Evolutionary conservation across 192 early-diverging fungal genomes (phyloP).

Genomic region (Chytriomyces sp.): DNA sequence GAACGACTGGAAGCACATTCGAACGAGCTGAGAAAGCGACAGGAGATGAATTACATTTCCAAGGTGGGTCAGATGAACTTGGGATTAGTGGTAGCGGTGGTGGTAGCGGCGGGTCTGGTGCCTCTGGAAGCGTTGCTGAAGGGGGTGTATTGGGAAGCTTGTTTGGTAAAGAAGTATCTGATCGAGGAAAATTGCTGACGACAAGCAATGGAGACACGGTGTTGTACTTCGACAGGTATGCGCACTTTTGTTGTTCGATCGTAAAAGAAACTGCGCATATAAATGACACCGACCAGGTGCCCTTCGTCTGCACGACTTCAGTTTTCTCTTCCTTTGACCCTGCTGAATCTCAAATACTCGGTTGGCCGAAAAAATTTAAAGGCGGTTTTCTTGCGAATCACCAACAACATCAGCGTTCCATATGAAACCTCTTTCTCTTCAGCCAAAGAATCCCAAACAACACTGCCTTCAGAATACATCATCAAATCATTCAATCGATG

Average conservation of each 20-base stretch:
- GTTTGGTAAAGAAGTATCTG: conserved; percentile 14
- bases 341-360: conserved; percentile 21
- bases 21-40: not conserved
- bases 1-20: not conserved
- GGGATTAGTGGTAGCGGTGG: not conserved
- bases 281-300: not conserved
- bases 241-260: not conserved
- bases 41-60: conserved; percentile 4
- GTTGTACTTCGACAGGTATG: conserved; percentile 20
- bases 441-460: not conserved
- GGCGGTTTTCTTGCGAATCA: not conserved
- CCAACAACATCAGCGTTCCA: conserved; percentile 16
- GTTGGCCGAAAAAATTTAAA: conserved; percentile 18
- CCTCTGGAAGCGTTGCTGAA: not conserved
- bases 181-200: conserved; percentile 9
- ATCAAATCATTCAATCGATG: not conserved
- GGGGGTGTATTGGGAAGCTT: conserved; percentile 19
- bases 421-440: not conserved
- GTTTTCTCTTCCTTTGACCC: conserved; percentile 15
- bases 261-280: not conserved
- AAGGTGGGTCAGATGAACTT: not conserved
- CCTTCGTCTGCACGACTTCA: conserved; percentile 2
- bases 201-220: not conserved
- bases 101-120: not conserved
- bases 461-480: not conserved